These are phyloP conservation scores for Cladobotryum mycophilum DNA, from an alignment of 2,329 filamentous ascomycete species.

Conservation along the genomic window DNA sequence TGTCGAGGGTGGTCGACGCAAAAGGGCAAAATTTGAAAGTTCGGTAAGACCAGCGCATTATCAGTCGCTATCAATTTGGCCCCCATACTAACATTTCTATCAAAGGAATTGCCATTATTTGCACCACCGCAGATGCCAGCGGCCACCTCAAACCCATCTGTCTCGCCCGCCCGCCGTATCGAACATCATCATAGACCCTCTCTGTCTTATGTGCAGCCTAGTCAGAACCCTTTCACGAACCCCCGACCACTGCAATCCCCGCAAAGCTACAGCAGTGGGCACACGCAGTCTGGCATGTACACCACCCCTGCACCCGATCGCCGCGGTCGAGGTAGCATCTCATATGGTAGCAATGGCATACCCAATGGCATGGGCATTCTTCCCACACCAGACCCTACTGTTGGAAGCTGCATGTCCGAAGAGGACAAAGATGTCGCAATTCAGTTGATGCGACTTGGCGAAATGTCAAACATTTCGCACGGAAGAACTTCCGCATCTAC, in stretches of 20 bases:
- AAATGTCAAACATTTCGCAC: conserved; percentile 88
- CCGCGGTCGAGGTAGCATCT: conserved; percentile 59
- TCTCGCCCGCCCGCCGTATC: conserved; percentile 81
- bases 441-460: conserved; percentile 91
- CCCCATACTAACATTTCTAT: conserved; percentile 25
- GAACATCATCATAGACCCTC: conserved; percentile 60
- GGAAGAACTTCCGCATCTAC: conserved; percentile 91
- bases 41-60: conserved; percentile 61
- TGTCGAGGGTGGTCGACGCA: conserved; percentile 90
- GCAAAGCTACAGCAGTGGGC: conserved; percentile 59
- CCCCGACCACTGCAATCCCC: conserved; percentile 76
- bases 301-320: conserved; percentile 58
- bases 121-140: conserved; percentile 90
- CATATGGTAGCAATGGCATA: conserved; percentile 43
- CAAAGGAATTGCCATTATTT: conserved; percentile 88
- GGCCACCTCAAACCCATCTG: conserved; percentile 92
- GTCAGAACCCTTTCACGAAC: conserved; percentile 75
- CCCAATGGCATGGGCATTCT: conserved; percentile 50
- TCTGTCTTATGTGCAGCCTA: conserved; percentile 68
- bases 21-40: conserved; percentile 92
- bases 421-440: conserved; percentile 90
- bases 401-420: conserved; percentile 94
- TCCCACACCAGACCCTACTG: conserved; percentile 93
- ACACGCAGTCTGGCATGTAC: conserved; percentile 48
- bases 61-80: not conserved